Base-by-base conservation (phyloP, 257 asterid species). In the Nicotiana otophora region DNA sequence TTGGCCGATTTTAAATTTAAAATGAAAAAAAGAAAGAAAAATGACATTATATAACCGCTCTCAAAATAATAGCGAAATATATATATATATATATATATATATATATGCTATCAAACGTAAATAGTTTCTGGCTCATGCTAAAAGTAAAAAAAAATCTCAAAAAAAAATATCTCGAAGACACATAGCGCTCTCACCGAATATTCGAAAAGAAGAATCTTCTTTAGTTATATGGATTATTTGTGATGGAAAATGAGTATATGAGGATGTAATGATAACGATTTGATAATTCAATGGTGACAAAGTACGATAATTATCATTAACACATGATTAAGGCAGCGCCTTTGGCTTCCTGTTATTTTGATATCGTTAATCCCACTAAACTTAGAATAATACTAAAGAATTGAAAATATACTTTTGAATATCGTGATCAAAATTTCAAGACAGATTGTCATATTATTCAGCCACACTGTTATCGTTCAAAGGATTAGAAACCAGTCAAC, bases 151-250 rank as follows among this genome's bases (percentile, higher is more conserved):
- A 31, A 31, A 3, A 23, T 23, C 0, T 4, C 5, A 3, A 31
- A 3, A 31, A 31, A 31, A 0, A 23, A 7, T 54, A 20, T 12
- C 10, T 48, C 5, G 31, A 34, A 39, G 61, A 76, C 55, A 30
- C 14, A 42, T 61, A 75, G 70, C 46, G 58, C 66, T 64, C 84
- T 34, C 19, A 30, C 48, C 81, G 85, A 79, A 81, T 81, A 77
- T 76, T 14, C 65, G 30, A 58, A 23, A 63, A 23, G 23, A 54
- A 82, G 77, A 84, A 84, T 84, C 82, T 85, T 77, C 53, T 0
- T 62, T 57, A 0, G 42, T 14, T 28, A 42, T 4, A 54, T 26
- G 68, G 68, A 62, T 23, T 62, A 28, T 34, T 15, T 62, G 39
- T 14, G n/a, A 28, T 48, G 26, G 80, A 10, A 7, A 26, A 48